Conservation (phyloP, 805 yeast genomes). For the Wickerhamiella sergipiensis region DNA sequence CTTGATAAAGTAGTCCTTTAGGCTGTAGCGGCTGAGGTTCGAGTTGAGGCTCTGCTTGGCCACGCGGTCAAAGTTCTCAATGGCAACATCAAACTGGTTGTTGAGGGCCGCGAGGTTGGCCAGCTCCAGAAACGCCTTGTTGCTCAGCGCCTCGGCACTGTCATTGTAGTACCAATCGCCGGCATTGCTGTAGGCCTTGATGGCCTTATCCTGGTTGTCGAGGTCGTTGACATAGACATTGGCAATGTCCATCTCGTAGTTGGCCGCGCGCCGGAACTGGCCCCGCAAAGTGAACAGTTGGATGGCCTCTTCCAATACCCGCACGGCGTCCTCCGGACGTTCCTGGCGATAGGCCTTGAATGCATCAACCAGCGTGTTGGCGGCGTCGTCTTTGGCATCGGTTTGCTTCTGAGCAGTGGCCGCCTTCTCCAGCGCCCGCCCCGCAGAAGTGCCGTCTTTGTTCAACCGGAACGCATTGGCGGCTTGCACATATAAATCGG, state of each 20-base stretch:
- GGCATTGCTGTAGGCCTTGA: conserved; percentile 73
- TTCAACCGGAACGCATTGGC: conserved; percentile 77
- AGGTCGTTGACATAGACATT: conserved; percentile 69
- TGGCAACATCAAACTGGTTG: conserved; percentile 64
- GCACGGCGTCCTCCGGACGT: conserved; percentile 63
- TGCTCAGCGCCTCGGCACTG: conserved; percentile 80
- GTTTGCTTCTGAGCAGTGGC: conserved; percentile 66
- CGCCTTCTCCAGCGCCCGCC: conserved; percentile 72
- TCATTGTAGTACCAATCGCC: conserved; percentile 94
- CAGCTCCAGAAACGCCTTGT: conserved; percentile 74
- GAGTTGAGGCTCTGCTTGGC: conserved; percentile 65
- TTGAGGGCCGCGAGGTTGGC: conserved; percentile 76
- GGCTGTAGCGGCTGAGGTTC: conserved; percentile 72
- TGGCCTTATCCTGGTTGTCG: conserved; percentile 54
- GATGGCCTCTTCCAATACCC: conserved; percentile 62
- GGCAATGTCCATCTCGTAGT: conserved; percentile 82
- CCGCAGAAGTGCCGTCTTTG: conserved; percentile 59
- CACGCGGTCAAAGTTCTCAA: conserved; percentile 61
- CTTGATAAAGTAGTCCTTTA: conserved; percentile 84
- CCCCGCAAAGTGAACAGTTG: conserved; percentile 78
- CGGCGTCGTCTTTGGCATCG: conserved; percentile 77
- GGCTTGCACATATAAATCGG: conserved; percentile 80
- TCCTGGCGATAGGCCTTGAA: conserved; percentile 70
- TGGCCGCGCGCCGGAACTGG: conserved; percentile 93
- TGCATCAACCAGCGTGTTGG: conserved; percentile 79